Evolutionary conservation across 2,329 filamentous ascomycete species (phyloP).

Genomic region (Dothideomycetidae sp.): DNA sequence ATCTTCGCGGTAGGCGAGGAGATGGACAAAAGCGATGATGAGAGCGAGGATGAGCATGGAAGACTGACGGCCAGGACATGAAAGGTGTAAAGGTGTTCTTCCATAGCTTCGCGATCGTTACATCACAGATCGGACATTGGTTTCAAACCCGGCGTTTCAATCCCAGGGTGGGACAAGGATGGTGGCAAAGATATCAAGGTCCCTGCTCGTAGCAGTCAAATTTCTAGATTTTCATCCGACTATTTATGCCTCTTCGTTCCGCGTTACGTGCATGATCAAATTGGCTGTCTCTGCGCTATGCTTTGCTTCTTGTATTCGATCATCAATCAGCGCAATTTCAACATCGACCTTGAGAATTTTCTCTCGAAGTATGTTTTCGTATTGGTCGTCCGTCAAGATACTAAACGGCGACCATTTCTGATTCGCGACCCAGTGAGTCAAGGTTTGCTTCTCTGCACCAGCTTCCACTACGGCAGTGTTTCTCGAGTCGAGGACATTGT

Average conservation of each 20-base stretch:
- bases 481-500: constrained; percentile 36
- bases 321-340: constrained; percentile 65
- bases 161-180: too few relatives aligned
- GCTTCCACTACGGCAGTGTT: constrained; percentile 7
- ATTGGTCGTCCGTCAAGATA: constrained; percentile 57
- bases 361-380: constrained; percentile 54
- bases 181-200: not conserved
- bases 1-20: constrained; percentile 89
- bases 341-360: constrained; percentile 58
- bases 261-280: too few relatives aligned
- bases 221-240: too few relatives aligned
- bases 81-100: too few relatives aligned
- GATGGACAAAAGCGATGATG: constrained; percentile 54
- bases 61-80: constrained; percentile 34
- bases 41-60: constrained; percentile 35
- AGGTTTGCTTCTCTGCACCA: constrained; percentile 24
- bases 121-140: too few relatives aligned
- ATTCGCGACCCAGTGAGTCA: constrained; percentile 38
- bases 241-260: too few relatives aligned
- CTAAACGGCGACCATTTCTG: constrained; percentile 60
- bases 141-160: too few relatives aligned
- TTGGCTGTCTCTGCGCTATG: too few relatives aligned
- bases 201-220: too few relatives aligned
- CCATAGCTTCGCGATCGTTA: too few relatives aligned
- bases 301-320: constrained; percentile 44